Conservation (phyloP, 2,329 filamentous ascomycete species). For the Calonectria honghensis region DNA sequence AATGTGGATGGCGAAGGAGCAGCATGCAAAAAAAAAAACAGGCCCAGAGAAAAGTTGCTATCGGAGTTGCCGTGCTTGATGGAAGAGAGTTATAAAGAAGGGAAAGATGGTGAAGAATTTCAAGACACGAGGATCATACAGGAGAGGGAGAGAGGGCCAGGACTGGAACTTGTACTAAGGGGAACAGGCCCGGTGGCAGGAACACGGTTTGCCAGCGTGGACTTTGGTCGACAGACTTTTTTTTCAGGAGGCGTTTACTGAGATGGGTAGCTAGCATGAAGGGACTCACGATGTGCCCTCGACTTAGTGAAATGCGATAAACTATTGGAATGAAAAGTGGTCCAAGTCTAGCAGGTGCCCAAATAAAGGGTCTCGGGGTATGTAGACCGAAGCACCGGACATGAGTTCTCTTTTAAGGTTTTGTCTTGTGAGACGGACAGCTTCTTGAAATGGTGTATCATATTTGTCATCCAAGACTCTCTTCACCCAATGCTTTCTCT, state of each 20-base stretch:
- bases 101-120: slow-evolving; percentile 37
- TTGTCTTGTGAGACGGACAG: slow-evolving; percentile 41
- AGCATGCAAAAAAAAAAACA: slow-evolving; percentile 3
- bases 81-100: background rate
- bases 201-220: slow-evolving; percentile 41
- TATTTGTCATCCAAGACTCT: slow-evolving; percentile 40
- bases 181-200: slow-evolving; percentile 44
- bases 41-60: slow-evolving; percentile 28
- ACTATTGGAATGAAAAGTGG: slow-evolving; percentile 53
- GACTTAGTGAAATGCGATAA: slow-evolving; percentile 51
- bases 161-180: slow-evolving; percentile 17
- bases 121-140: slow-evolving; percentile 5
- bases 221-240: background rate
- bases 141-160: background rate
- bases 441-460: slow-evolving; percentile 45
- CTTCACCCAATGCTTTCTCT: slow-evolving; percentile 7
- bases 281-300: slow-evolving; percentile 43
- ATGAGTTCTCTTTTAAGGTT: slow-evolving; percentile 35
- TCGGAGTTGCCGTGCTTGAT: slow-evolving; percentile 32
- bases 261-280: slow-evolving; percentile 46
- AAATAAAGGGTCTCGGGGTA: slow-evolving; percentile 26
- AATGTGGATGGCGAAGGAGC: slow-evolving; percentile 24
- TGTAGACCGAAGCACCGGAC: slow-evolving; percentile 13
- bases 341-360: slow-evolving; percentile 22
- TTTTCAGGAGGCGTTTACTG: slow-evolving; percentile 35